Evolutionary conservation across 2,329 filamentous ascomycete genomes (phyloP), one percentile per base, ranked within the genome.

Genomic region (Claviceps pazoutovae): DNA sequence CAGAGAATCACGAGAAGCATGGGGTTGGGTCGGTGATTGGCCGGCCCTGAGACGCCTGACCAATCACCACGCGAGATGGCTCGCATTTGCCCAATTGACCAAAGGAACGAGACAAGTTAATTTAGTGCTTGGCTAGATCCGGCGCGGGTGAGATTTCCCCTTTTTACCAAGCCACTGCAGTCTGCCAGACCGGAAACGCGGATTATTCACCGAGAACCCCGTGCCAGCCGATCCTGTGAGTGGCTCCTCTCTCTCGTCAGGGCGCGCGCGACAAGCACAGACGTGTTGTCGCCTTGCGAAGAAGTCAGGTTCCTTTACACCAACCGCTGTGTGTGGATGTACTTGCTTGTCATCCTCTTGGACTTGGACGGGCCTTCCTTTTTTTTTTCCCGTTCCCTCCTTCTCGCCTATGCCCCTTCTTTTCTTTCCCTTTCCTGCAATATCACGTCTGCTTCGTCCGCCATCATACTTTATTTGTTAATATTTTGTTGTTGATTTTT

Each of bases 91-190:
- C n/a, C n/a, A 13, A 17, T 9, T 9, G 26, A 19, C 26, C 23
- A 30, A 26, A 14, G 11, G 19, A 16, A 23, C 4, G 21, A 26
- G 16, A 34, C 44, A 16, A 17, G 26, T 36, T 48, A 37, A 37
- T 34, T 34, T 38, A 38, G 34, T 38, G 46, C 43, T 44, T 44
- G 19, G 46, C 43, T 44, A 23, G 19, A 26, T 44, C 19, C 42
- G 21, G 19, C 42, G 42, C 42, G 16, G 30, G 21, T 16, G 23
- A 34, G 44, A 37, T 21, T 37, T 68, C 66, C 65, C 65, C 65
- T 67, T 68, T 67, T 66, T 47, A 21, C 34, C 48, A 23, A 41
- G 38, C 14, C 38, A 34, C 30, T 34, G 30, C 30, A 30, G 9
- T 30, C 30, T 30, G 61, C 57, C 57, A 55, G 57, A 37, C 48